Base-by-base conservation (phyloP, 139 green algal genomes). In the Coelastrella sp. region DNA sequence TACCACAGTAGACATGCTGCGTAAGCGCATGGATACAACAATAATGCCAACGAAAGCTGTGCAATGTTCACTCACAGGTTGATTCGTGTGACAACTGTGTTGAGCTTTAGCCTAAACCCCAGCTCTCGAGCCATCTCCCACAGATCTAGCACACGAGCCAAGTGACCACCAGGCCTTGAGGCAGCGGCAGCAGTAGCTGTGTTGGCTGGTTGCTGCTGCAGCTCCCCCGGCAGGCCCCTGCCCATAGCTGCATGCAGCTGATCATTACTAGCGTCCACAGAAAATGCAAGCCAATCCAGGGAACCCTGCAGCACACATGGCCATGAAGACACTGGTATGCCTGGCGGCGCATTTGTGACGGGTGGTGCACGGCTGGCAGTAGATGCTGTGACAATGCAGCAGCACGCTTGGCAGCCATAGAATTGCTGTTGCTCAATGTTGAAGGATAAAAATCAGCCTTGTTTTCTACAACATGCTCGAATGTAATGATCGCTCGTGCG, bases 101-200 rank as follows among this genome's bases (percentile, higher is more conserved):
- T 92, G 7, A 92, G 89, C 83, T 92, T 92, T n/a, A 92, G 78
- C 16, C 71, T n/a, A 79, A 84, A 91, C 10, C 88, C 88, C 79
- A 91, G 88, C 7, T 23, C 32, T 71, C 59, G 79, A n/a, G 88
- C 88, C 80, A 75, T 17, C 11, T 19, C 3, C 88, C 88, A 91
- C 66, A 88, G 80, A 20, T 5, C 32, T 73, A 76, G 61, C 7
- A 80, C 56, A 17, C 88, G 79, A 0, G 32, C 59, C 6, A 91
- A 47, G 65, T 91, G 88, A 47, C 66, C 47, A 19, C 61, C 7
- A 16, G 83, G 32, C 32, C 6, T 32, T 47, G 20, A 14, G 10
- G 20, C 80, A 32, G 60, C 60, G 3, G 58, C 64, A 71, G 64
- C 64, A 71, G 64, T 14, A 71, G 3, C 64, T 56, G 20, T 5